Evolutionary conservation across 2,329 filamentous ascomycete genomes (phyloP), one percentile per base, ranked within the genome.

Genomic region (Mariannaea sp.): DNA sequence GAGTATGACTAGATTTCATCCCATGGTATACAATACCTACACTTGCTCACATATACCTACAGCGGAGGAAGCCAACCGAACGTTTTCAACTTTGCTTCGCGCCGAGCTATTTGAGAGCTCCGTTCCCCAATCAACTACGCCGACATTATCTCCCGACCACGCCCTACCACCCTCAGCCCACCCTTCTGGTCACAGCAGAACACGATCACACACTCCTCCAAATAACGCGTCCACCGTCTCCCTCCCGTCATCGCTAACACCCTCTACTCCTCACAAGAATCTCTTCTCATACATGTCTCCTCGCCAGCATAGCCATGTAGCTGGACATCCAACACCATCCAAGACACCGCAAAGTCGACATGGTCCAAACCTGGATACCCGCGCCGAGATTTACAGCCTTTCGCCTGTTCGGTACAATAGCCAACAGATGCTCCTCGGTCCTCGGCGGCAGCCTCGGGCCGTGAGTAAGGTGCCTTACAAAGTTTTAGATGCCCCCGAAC

Each of bases 391-490:
- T 29, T 99, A 99, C 76, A 97, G 92, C 68, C 73, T 97, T 30
- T 97, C 94, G 0, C 94, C 94, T 1, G 93, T 99, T 59, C 88
- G 94, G 47, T 90, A 92, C 64, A 90, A 89, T 50, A 97, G 92
- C 65, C 94, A 97, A 67, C 89, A 91, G 54, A 95, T 99, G 81
- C 83, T 99, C 1, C 81, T 97, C 12, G 96, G 90, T 49, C 92
- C 93, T 2, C 83, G 92, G 57, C 90, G 94, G 65, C 90, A 94
- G 59, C 91, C 93, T 2, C 82, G 94, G 60, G 88, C 90, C 24
- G 91, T 99, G 16, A 93, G 90, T 72, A 97, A 97, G 71, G 93
- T 97, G 0, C 94, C 94, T 0, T 99, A 95, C 75, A 99, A 99
- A 73, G 94, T 99, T 2, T 80, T 99, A 8, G 94, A 99, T 76